Evolutionary conservation across 2,329 filamentous ascomycete species (phyloP), one percentile per base, ranked within the genome.

Genomic region (Coniochaeta hoffmannii): DNA sequence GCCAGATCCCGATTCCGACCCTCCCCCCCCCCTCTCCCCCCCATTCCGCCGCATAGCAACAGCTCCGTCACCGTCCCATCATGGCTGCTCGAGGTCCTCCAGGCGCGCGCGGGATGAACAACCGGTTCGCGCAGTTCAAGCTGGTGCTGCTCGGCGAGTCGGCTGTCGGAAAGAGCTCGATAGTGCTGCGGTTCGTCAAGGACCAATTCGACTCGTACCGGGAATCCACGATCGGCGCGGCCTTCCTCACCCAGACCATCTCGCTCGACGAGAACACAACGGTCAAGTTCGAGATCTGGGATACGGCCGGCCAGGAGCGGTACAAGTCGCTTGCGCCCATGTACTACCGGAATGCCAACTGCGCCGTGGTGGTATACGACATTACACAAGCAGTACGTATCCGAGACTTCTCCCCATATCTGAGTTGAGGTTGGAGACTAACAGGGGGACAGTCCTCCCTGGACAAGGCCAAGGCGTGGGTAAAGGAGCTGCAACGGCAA

Each of bases 251-350:
- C 67, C 94, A 99, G 76, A 99, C 94, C 64, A 97, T 99, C 72
- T 93, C 93, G 57, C 88, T 99, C 73, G 93, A 97, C 72, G 94
- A 97, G 70, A 94, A 86, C 74, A 97, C 94, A 58, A 99, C 94
- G 56, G 93, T 99, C 75, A 99, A 99, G 80, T 99, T 99, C 69
- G 94, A 99, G 76, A 99, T 99, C 70, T 99, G 94, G 92, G 92
- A 97, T 75, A 99, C 94, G 10, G 94, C 94, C 60, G 94, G 94
- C 61, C 94, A 99, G 77, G 94, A 99, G 76, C 86, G 95, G 69
- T 99, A 97, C 83, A 97, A 97, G 81, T 97, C 94, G 12, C 81
- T 99, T 63, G 94, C 94, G 32, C 94, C 94, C 66, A 99, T 99
- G 94, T 99, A 99, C 80, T 99, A 99, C 78, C 82, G 95, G 66